These are phyloP conservation scores for Arabis alpina DNA, from an alignment of 345 rosid genomes.

Conservation along the genomic window DNA sequence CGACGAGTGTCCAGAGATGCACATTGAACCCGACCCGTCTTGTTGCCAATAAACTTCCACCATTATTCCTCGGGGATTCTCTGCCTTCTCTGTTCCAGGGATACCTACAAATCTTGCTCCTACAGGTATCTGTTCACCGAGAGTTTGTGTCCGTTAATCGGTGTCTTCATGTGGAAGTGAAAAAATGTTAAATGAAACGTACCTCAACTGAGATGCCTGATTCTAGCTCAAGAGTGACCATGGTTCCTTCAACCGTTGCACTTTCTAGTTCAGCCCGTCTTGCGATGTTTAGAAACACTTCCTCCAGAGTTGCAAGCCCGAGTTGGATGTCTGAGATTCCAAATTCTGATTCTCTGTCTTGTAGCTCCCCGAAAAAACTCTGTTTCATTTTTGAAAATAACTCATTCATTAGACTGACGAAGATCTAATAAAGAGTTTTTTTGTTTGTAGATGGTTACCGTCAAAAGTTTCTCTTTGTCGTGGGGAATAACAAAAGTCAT, in stretches of 20 bases:
- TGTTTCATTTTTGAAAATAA: conserved; percentile 33
- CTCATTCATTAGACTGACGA: background rate
- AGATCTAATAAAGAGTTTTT: conserved; percentile 5
- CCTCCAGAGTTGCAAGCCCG: conserved; percentile 89
- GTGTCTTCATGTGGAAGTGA: background rate
- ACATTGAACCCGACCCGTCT: conserved; percentile 77
- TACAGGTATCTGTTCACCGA: conserved; percentile 61
- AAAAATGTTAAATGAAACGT: background rate
- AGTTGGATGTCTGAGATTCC: conserved; percentile 83
- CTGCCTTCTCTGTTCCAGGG: conserved; percentile 68
- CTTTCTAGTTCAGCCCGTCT: conserved; percentile 87
- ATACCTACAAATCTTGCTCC: conserved; percentile 81
- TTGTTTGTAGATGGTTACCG: conserved; percentile 46
- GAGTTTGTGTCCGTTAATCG: conserved; percentile 12
- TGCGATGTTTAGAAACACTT: conserved; percentile 89
- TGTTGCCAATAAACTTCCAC: conserved; percentile 92
- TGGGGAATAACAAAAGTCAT: conserved; percentile 87
- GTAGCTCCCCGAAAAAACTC: conserved; percentile 70
- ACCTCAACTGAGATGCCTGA: conserved; percentile 77
- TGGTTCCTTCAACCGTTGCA: conserved; percentile 73
- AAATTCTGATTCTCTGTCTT: conserved; percentile 63
- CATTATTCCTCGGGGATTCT: conserved; percentile 73
- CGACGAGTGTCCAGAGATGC: conserved; percentile 75
- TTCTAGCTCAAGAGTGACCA: conserved; percentile 62
- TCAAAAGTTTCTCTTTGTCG: conserved; percentile 66